These are phyloP conservation scores for Leccinum sublutescens DNA, from an alignment of 768 basidiomycete genomes.

Conservation along the genomic window DNA sequence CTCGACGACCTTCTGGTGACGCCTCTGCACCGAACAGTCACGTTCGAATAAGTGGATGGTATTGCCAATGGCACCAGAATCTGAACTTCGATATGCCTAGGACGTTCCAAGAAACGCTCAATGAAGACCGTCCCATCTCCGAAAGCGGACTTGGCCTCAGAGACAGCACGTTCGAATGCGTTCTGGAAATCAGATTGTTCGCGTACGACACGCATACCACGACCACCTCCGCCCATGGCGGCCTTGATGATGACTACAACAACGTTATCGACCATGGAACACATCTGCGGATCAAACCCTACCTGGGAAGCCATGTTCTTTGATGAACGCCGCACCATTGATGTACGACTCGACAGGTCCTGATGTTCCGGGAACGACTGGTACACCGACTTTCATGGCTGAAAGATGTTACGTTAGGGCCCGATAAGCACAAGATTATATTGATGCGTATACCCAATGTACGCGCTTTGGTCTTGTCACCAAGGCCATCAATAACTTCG, in stretches of 20 bases:
- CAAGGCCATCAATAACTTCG: conserved; percentile 94
- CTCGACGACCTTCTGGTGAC: conserved; percentile 99
- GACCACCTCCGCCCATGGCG: conserved; percentile 97
- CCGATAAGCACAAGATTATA: neutral
- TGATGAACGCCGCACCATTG: conserved; percentile 85
- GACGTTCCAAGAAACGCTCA: conserved; percentile 94
- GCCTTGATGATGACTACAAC: conserved; percentile 94
- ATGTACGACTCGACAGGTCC: conserved; percentile 81
- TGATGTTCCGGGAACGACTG: conserved; percentile 98
- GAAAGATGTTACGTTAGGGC: conserved; percentile 7
- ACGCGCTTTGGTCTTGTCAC: conserved; percentile 98
- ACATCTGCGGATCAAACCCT: conserved; percentile 13
- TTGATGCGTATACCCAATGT: conserved; percentile 58
- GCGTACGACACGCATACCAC: conserved; percentile 98
- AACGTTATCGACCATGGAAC: conserved; percentile 6
- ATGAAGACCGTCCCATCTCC: conserved; percentile 99
- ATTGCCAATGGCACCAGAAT: conserved; percentile 85
- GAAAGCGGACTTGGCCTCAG: conserved; percentile 94
- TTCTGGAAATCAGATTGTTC: conserved; percentile 89
- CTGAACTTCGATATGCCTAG: conserved; percentile 97
- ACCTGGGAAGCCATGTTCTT: conserved; percentile 96
- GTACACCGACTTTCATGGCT: conserved; percentile 91
- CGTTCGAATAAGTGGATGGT: conserved; percentile 98
- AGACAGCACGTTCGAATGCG: conserved; percentile 88
- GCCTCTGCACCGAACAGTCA: conserved; percentile 96